Evolutionary conservation across 1,284 basidiomycete species (phyloP).

Genomic region (Ganoderma boninense): DNA sequence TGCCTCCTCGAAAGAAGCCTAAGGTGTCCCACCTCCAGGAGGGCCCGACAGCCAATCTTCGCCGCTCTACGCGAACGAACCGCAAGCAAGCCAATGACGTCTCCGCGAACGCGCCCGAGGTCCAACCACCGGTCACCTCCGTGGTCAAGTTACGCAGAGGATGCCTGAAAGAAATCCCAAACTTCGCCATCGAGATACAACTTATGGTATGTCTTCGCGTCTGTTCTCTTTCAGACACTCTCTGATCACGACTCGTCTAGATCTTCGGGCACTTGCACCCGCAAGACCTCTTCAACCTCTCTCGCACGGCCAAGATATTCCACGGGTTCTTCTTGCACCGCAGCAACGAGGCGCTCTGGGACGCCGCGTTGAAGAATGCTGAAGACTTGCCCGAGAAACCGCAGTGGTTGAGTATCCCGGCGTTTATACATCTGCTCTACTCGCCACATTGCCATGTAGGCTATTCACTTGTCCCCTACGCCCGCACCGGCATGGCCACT

Average conservation of each 20-base stretch:
- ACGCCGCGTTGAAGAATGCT: not conserved
- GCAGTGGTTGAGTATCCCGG: constrained; percentile 19
- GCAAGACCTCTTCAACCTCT: constrained; percentile 40
- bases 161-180: constrained; percentile 10
- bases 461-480: not conserved
- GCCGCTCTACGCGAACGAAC: not conserved
- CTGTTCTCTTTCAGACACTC: not conserved
- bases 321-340: constrained; percentile 15
- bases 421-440: constrained; percentile 20
- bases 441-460: constrained; percentile 16
- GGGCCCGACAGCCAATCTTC: too few relatives aligned
- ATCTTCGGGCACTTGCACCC: constrained; percentile 55
- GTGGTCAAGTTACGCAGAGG: constrained; percentile 4
- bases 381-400: constrained; percentile 17
- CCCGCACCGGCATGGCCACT: too few relatives aligned
- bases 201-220: constrained; percentile 5
- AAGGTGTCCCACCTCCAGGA: not conserved
- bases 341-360: constrained; percentile 14
- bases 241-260: constrained; percentile 36
- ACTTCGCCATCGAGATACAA: constrained; percentile 16
- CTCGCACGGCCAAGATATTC: constrained; percentile 18
- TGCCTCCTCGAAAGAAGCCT: constrained; percentile 4
- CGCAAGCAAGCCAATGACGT: not conserved
- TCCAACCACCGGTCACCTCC: not conserved
- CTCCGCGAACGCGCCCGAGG: not conserved